Conservation (phyloP, 164 flowering plant genomes). For the Chimonanthus salicifolius region DNA sequence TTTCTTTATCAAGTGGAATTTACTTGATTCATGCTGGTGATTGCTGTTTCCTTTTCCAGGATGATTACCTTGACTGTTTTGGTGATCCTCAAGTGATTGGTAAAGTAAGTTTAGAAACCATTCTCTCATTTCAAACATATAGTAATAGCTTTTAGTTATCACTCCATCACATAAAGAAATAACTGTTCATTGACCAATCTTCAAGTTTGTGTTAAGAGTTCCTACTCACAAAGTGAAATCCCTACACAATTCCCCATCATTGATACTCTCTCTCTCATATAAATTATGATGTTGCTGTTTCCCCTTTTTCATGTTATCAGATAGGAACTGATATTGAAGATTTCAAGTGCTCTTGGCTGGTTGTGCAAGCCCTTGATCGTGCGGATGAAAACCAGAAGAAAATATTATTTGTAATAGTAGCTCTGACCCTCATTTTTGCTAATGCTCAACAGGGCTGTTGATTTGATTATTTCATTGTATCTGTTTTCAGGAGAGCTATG, state of each 20-base stretch:
- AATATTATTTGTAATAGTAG: constrained; percentile 47
- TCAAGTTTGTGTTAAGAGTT: background rate
- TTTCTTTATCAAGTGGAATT: background rate
- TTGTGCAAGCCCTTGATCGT: constrained; percentile 84
- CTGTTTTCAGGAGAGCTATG: constrained; percentile 74
- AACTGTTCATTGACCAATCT: too few relatives aligned
- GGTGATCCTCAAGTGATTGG: constrained; percentile 83
- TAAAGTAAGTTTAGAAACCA: constrained; percentile 46
- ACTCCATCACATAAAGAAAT: background rate
- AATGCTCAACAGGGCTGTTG: background rate
- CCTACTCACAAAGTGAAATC: background rate
- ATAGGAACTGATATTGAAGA: constrained; percentile 98
- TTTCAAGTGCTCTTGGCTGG: constrained; percentile 97
- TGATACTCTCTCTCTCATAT: too few relatives aligned
- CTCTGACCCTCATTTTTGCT: background rate
- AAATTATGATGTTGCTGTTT: constrained; percentile 3
- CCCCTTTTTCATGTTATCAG: constrained; percentile 30
- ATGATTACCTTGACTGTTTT: constrained; percentile 91
- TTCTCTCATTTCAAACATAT: background rate
- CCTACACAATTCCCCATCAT: background rate
- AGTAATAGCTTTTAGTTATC: background rate
- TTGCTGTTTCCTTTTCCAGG: constrained; percentile 36
- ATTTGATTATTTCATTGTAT: constrained; percentile 9
- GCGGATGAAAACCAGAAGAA: constrained; percentile 72
- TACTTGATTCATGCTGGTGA: background rate